phyloP scores from a whole-genome alignment of 805 yeast species.

The Hanseniaspora thailandica region DNA sequence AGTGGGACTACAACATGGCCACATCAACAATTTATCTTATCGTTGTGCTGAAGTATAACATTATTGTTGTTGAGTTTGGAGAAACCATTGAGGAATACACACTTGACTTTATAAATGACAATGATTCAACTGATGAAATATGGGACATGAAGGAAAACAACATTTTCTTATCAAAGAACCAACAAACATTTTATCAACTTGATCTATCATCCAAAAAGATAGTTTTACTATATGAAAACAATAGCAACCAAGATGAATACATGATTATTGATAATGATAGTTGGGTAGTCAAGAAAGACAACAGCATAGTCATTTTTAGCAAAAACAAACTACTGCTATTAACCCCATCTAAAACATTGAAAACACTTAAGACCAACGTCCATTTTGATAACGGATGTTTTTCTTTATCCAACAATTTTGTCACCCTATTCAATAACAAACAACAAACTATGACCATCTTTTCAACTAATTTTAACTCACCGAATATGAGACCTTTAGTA shows the following conservation, averaged over 20 bases:
- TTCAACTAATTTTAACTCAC: slow-evolving; percentile 14
- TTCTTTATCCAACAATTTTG: slow-evolving; percentile 1
- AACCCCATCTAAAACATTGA: neutral
- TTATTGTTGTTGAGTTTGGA: slow-evolving; percentile 2
- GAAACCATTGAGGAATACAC: neutral
- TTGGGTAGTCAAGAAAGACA: slow-evolving; percentile 6
- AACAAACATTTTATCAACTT: slow-evolving; percentile 7
- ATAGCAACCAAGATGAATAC: neutral
- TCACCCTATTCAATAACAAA: slow-evolving; percentile 2
- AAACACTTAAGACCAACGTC: slow-evolving; percentile 11
- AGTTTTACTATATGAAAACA: neutral
- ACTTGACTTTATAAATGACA: slow-evolving; percentile 5
- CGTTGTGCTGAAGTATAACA: neutral
- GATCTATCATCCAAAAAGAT: neutral
- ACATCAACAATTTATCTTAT: neutral
- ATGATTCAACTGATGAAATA: slow-evolving; percentile 12
- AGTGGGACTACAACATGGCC: neutral
- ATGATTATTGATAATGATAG: neutral
- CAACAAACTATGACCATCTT: neutral
- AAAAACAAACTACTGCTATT: neutral
- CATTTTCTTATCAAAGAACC: slow-evolving; percentile 6
- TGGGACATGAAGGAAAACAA: slow-evolving; percentile 10
- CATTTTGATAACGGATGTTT: slow-evolving; percentile 9
- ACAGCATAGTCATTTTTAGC: neutral
- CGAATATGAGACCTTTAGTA: slow-evolving; percentile 19